Evolutionary conservation across 2,329 filamentous ascomycete species (phyloP), one percentile per base, ranked within the genome.

Genomic region (Sporothrix protearum): DNA sequence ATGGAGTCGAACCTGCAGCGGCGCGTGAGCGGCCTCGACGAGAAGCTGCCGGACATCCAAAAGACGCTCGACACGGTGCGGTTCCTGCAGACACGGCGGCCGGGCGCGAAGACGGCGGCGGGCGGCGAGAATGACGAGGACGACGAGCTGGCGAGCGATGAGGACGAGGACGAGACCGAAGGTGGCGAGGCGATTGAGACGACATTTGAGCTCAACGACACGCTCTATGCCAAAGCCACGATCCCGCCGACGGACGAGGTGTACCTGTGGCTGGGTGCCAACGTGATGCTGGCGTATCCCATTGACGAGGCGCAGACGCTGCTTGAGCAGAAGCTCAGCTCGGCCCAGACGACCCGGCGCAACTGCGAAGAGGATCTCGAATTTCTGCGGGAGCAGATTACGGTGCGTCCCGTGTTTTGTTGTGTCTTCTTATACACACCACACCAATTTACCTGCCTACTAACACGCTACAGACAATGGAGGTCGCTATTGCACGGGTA

Each of bases 281-380:
- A 99, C 77, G 94, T 98, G 64, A 99, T 99, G 96, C 85, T 99
- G 72, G 89, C 96, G 68, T 99, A 99, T 80, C 93, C 94, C 3
- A 90, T 98, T 74, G 87, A 89, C 19, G 96, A 98, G 82, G 96
- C 96, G 0, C 89, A 95, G 81, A 84, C 85, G 57, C 86, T 99
- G 75, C 85, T 99, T 71, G 83, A 87, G 59, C 88, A 89, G 16
- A 97, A 97, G 81, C 83, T 97, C 25, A 83, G 85, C 36, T 91
- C 92, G 9, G 96, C 96, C 1, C 91, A 94, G 81, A 85, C 87
- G 78, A 97, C 90, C 78, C 81, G 97, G 76, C 83, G 83, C n/a
- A 95, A 97, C 77, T 97, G 94, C 79, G 94, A 97, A 79, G 96
- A 99, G 83, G 96, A 99, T 81, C 81, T 97, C 78, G 96, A 98